These are phyloP conservation scores for Teratosphaeria destructans DNA, from an alignment of 2,329 filamentous ascomycete species.

Conservation along the genomic window DNA sequence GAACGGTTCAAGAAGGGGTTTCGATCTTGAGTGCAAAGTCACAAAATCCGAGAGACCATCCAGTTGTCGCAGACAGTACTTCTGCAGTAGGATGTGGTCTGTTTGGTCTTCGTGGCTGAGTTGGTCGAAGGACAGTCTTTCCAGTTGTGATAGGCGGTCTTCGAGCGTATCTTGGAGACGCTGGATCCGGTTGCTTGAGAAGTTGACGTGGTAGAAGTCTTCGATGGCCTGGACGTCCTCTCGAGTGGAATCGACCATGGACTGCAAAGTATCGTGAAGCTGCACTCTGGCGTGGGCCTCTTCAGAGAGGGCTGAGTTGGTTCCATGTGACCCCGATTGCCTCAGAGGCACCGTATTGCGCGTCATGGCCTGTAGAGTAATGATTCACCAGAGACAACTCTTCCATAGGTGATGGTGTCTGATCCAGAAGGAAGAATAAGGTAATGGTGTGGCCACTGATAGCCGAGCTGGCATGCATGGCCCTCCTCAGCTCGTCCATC, in stretches of 20 bases:
- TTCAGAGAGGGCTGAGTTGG: not conserved
- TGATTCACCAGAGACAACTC: not conserved
- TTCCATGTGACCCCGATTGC: not conserved
- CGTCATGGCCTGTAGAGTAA: not conserved
- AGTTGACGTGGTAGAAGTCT: slow-evolving; percentile 1
- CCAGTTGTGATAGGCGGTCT: not conserved
- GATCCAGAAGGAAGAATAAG: not conserved
- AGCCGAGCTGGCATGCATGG: not conserved
- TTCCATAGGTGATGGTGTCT: not conserved
- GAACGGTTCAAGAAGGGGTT: slow-evolving; percentile 36
- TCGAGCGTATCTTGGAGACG: not conserved
- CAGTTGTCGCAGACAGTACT: not conserved
- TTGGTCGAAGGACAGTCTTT: not conserved
- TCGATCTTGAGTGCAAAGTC: not conserved
- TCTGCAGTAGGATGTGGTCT: not conserved
- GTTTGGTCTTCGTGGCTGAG: not conserved
- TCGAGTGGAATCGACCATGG: not conserved
- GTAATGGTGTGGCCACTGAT: not conserved
- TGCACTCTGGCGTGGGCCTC: not conserved
- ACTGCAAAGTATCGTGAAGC: not conserved
- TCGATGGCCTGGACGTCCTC: slow-evolving; percentile 1
- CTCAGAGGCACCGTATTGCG: not conserved
- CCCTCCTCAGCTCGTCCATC: no score
- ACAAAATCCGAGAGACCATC: not conserved
- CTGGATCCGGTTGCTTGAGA: not conserved